Percentiles rank a stretch among this genome's conserved stretches.
Evolutionary conservation across 2,329 filamentous ascomycete genomes (phyloP).

Genomic region (Calonectria honghensis): DNA sequence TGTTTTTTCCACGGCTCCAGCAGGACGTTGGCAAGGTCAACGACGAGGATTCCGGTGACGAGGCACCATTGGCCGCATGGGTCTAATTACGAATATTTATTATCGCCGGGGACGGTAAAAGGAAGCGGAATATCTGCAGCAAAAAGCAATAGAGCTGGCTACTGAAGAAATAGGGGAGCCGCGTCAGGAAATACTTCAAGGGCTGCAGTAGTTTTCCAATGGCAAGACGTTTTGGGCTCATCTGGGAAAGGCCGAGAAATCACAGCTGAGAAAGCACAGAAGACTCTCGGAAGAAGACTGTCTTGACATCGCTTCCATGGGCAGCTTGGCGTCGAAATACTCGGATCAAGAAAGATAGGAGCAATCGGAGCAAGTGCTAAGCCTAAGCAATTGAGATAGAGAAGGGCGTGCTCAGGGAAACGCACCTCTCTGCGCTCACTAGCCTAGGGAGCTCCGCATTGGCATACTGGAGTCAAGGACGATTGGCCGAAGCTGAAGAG

Average conservation of each 20-base stretch:
- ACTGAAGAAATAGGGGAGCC: neutral
- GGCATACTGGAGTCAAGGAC: neutral
- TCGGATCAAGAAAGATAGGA: neutral
- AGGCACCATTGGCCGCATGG: neutral
- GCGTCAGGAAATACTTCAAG: neutral
- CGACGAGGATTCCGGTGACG: neutral
- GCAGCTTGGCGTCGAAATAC: neutral
- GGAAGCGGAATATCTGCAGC: neutral
- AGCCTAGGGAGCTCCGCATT: neutral
- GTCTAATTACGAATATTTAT: neutral
- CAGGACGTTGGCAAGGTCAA: neutral
- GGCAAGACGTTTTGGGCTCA: neutral
- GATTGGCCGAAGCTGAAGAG: neutral
- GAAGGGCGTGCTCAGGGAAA: neutral
- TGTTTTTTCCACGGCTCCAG: neutral
- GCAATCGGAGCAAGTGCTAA: neutral
- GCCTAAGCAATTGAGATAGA: neutral
- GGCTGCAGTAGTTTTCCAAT: neutral
- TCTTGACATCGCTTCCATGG: neutral
- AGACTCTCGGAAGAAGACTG: neutral
- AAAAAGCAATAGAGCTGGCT: neutral
- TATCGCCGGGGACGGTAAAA: neutral
- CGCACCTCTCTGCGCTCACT: neutral
- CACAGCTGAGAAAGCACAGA: neutral
- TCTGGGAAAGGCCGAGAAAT: neutral